Conservation (phyloP, 768 basidiomycete species). For the Lactifluus volemus region DNA sequence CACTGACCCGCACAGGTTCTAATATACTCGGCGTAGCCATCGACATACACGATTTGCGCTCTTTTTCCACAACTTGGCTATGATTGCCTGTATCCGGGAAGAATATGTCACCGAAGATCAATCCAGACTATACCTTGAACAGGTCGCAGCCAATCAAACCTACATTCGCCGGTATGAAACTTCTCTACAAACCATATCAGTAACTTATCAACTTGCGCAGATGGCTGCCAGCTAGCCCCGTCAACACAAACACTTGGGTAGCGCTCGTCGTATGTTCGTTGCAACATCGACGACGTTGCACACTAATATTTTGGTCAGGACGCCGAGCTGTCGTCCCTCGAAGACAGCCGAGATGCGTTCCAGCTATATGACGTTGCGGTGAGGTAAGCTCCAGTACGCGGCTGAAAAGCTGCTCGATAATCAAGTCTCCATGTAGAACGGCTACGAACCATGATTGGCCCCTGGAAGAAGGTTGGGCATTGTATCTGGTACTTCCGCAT, state of each 20-base stretch:
- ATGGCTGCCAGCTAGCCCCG: constrained; percentile 63
- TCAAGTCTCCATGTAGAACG: constrained; percentile 31
- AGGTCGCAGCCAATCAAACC: constrained; percentile 51
- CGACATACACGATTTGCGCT: constrained; percentile 58
- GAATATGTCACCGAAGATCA: constrained; percentile 31
- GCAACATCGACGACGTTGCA: background rate
- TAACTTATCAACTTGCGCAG: constrained; percentile 26
- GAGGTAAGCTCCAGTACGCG: constrained; percentile 32
- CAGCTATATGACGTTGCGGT: constrained; percentile 63
- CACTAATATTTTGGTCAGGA: constrained; percentile 36
- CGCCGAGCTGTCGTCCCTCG: constrained; percentile 57
- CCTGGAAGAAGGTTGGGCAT: constrained; percentile 61
- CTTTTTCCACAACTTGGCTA: constrained; percentile 62
- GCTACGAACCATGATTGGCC: constrained; percentile 62
- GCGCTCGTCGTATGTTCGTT: constrained; percentile 47
- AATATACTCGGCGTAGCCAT: constrained; percentile 35
- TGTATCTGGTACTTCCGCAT: constrained; percentile 43
- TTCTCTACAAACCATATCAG: background rate
- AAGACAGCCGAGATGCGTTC: constrained; percentile 48
- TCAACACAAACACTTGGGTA: constrained; percentile 61
- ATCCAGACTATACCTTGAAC: constrained; percentile 39
- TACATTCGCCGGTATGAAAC: constrained; percentile 47
- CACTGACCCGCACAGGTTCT: background rate
- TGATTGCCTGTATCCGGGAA: constrained; percentile 51
- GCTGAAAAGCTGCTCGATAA: background rate